Evolutionary conservation across 2,329 filamentous ascomycete genomes (phyloP).

Genomic region (Septoria linicola): DNA sequence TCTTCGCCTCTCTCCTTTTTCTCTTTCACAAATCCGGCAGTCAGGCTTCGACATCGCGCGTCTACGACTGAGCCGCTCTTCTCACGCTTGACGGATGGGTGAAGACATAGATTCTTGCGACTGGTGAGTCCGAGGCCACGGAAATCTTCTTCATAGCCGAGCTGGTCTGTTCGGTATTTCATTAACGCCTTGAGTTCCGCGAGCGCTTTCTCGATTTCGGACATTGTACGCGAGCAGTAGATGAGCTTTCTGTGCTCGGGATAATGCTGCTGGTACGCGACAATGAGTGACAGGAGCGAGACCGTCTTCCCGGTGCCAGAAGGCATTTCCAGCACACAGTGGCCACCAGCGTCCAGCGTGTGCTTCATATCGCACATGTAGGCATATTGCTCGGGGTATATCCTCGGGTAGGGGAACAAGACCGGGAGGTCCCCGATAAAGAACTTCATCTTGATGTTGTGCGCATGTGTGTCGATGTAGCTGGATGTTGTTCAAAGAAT

Average conservation of each 20-base stretch:
- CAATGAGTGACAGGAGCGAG: conserved; percentile 88
- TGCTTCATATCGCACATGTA: conserved; percentile 84
- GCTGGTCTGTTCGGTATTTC: conserved; percentile 86
- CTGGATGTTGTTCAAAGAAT: too few species aligned
- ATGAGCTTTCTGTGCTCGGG: conserved; percentile 94
- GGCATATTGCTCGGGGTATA: conserved; percentile 73
- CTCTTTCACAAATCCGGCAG: conserved; percentile 94
- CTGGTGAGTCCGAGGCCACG: conserved; percentile 88
- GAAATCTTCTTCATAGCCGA: conserved; percentile 92
- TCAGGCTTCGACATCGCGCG: conserved; percentile 91
- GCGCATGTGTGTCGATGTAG: too few species aligned
- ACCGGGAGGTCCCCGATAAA: conserved; percentile 73
- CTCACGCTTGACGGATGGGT: conserved; percentile 92
- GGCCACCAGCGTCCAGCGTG: conserved; percentile 89
- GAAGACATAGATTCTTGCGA: conserved; percentile 94
- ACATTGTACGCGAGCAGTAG: conserved; percentile 99
- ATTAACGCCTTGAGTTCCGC: conserved; percentile 88
- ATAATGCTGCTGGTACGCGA: conserved; percentile 93
- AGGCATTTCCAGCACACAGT: conserved; percentile 98
- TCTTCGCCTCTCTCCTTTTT: conserved; percentile 95
- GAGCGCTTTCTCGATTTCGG: conserved; percentile 96
- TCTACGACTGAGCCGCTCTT: conserved; percentile 94
- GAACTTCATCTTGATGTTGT: conserved; percentile 74
- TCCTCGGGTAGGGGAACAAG: conserved; percentile 71
- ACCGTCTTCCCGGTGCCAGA: conserved; percentile 98